Evolutionary conservation across 345 rosid species (phyloP).

Genomic region (Mallotus nudiflorus): DNA sequence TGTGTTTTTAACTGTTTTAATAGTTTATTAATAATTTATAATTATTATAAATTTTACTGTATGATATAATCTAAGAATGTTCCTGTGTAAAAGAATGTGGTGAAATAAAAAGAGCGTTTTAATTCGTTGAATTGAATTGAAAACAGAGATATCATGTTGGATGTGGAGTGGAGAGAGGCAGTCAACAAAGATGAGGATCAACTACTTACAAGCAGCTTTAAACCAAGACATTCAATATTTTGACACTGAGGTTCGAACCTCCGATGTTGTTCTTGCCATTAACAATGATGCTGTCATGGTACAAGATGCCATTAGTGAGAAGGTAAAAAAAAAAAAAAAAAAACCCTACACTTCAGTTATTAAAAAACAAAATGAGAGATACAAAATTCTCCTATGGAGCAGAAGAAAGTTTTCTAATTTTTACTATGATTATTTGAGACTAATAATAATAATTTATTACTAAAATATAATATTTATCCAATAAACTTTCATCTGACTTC

Average conservation of each 20-base stretch:
- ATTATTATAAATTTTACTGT: no score
- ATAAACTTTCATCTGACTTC: no score
- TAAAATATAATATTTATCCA: no score
- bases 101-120: slow-evolving; percentile 6
- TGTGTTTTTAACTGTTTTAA: no score
- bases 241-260: slow-evolving; percentile 92
- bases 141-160: slow-evolving; percentile 95
- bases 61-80: no score
- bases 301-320: slow-evolving; percentile 98
- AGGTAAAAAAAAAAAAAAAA: slow-evolving; percentile 44
- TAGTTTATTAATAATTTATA: no score
- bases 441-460: no score
- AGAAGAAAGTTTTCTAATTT: no score
- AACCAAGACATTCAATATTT: slow-evolving; percentile 92
- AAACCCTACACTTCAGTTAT: not conserved
- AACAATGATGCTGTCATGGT: slow-evolving; percentile 95
- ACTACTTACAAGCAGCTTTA: slow-evolving; percentile 88
- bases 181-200: slow-evolving; percentile 95
- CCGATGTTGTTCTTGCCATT: slow-evolving; percentile 85
- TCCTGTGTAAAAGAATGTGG: not conserved
- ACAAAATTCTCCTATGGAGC: no score
- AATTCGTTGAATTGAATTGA: slow-evolving; percentile 18
- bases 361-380: no score
- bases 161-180: slow-evolving; percentile 99
- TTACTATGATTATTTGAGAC: no score